Evolutionary conservation across 2,329 filamentous ascomycete species (phyloP).

Genomic region (Cercospora nicotianae): DNA sequence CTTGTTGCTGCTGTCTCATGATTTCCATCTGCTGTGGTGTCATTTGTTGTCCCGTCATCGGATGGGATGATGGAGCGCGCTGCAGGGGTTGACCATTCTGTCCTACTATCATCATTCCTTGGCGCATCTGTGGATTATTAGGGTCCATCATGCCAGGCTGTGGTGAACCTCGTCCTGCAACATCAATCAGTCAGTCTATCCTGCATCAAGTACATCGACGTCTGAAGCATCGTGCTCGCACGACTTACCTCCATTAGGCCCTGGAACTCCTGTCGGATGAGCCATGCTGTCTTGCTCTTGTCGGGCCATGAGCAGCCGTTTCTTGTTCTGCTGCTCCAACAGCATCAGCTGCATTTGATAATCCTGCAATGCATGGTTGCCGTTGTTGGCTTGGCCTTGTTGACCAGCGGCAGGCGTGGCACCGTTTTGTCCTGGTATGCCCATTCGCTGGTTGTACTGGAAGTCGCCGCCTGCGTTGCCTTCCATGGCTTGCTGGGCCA

Average conservation of each 20-base stretch:
- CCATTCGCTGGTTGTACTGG: constrained; percentile 30
- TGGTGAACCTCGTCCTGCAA: constrained; percentile 63
- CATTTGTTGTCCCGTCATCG: constrained; percentile 47
- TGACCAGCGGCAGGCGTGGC: constrained; percentile 33
- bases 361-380: constrained; percentile 80
- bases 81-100: constrained; percentile 28
- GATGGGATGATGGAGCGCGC: constrained; percentile 62
- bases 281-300: constrained; percentile 72
- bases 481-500: constrained; percentile 59
- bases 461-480: constrained; percentile 56
- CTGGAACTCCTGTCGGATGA: constrained; percentile 46
- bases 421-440: constrained; percentile 36
- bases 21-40: constrained; percentile 56
- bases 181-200: constrained; percentile 41
- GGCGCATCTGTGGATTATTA: constrained; percentile 33
- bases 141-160: constrained; percentile 59
- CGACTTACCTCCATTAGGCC: constrained; percentile 48
- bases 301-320: constrained; percentile 78
- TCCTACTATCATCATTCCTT: constrained; percentile 25
- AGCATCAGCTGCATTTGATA: constrained; percentile 90
- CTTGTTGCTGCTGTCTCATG: constrained; percentile 35
- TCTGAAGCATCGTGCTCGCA: constrained; percentile 23
- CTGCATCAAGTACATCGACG: constrained; percentile 33
- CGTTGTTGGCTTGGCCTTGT: constrained; percentile 48
- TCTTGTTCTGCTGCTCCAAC: constrained; percentile 85